Percentiles rank a stretch among this genome's conserved stretches.
These are phyloP conservation scores for Phycomyces nitens DNA, from an alignment of 192 early-diverging fungal genomes.

Conservation along the genomic window DNA sequence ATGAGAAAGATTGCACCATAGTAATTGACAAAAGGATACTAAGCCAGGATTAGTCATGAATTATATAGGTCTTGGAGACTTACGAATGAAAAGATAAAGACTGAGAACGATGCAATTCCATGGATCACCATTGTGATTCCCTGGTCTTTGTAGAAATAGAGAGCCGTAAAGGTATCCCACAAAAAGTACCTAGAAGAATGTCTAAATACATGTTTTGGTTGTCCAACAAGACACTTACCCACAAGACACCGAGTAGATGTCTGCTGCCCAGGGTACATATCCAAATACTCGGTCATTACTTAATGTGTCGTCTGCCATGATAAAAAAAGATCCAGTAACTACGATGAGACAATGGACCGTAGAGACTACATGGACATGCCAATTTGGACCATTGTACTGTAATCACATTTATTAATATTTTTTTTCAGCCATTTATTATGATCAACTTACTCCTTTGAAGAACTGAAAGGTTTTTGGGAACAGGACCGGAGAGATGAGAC, in stretches of 20 bases:
- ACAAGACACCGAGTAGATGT: constrained; percentile 79
- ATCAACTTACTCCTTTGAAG: constrained; percentile 42
- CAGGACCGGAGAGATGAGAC: constrained; percentile 55
- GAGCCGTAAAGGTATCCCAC: constrained; percentile 78
- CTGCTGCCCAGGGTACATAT: constrained; percentile 62
- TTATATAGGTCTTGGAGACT: constrained; percentile 28
- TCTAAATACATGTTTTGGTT: background rate
- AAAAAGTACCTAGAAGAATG: constrained; percentile 72
- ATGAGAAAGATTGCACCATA: constrained; percentile 86
- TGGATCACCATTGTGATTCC: constrained; percentile 84
- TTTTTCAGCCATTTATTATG: background rate
- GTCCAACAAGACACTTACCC: no score
- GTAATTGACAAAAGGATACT: constrained; percentile 82
- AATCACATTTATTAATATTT: background rate
- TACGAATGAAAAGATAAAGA: constrained; percentile 71
- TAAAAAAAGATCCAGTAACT: constrained; percentile 58
- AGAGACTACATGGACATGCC: constrained; percentile 81
- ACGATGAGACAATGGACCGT: constrained; percentile 68
- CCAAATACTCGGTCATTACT: constrained; percentile 68
- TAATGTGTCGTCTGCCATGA: constrained; percentile 65
- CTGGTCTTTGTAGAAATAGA: constrained; percentile 62
- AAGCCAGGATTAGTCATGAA: constrained; percentile 10
- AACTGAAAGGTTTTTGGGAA: constrained; percentile 66
- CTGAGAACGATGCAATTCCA: constrained; percentile 69
- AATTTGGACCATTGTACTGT: constrained; percentile 47